Percentiles rank a stretch among this genome's conserved stretches.
These are phyloP conservation scores for Dictyostelium gargantuum DNA, from an alignment of 208 protist genomes.

Conservation along the genomic window DNA sequence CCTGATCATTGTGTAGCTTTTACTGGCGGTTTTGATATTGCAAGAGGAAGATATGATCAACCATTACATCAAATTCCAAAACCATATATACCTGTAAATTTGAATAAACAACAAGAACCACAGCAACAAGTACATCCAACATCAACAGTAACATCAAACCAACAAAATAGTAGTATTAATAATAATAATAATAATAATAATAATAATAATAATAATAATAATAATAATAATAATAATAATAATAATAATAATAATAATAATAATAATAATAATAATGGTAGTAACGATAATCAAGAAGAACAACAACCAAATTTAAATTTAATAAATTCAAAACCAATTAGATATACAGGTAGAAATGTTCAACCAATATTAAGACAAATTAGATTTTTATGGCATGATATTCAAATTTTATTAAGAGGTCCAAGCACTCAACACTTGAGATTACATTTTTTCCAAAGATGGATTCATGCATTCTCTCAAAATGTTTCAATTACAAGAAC, in stretches of 20 bases:
- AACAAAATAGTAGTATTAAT: not conserved
- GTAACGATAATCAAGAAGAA: not conserved
- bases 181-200: not conserved
- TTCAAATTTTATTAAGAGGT: slow-evolving; percentile 75
- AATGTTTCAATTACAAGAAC: slow-evolving; percentile 63
- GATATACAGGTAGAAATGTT: slow-evolving; percentile 58
- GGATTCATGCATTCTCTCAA: slow-evolving; percentile 75
- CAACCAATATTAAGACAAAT: slow-evolving; percentile 76
- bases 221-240: not conserved
- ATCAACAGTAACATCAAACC: not conserved
- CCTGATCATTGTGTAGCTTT: slow-evolving; percentile 73
- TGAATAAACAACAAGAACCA: not conserved
- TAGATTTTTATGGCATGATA: slow-evolving; percentile 79
- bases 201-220: not conserved
- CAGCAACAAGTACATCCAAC: no score
- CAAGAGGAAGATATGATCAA: slow-evolving; percentile 78
- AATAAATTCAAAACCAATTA: not conserved
- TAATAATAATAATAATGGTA: no score
- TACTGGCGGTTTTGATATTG: slow-evolving; percentile 79
- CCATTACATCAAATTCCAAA: slow-evolving; percentile 72
- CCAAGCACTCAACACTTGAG: slow-evolving; percentile 52
- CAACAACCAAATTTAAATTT: not conserved
- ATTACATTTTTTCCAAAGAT: slow-evolving; percentile 78
- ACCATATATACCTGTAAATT: slow-evolving; percentile 19
- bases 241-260: not conserved